Evolutionary conservation across 176 grass and related monocot genomes (phyloP).

Genomic region (Oryza longistaminata): DNA sequence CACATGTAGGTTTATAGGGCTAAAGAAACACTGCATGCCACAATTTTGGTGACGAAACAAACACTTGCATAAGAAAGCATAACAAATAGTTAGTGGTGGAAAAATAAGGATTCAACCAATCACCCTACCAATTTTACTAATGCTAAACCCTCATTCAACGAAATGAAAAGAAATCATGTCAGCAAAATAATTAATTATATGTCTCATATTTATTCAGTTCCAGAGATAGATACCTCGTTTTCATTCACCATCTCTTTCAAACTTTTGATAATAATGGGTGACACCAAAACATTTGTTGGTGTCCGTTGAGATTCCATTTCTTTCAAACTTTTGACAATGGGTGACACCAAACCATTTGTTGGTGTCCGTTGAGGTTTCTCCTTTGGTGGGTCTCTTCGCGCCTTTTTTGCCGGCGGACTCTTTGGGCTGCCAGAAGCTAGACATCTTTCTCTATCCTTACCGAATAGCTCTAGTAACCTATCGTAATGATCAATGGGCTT

Average conservation of each 20-base stretch:
- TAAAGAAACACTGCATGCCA: not conserved
- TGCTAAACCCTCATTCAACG: not conserved
- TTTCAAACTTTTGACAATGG: not conserved
- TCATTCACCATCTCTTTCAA: constrained; percentile 22
- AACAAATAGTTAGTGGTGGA: constrained; percentile 6
- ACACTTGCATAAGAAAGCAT: constrained; percentile 24
- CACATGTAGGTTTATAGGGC: not conserved
- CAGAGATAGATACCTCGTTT: constrained; percentile 39
- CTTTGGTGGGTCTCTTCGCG: constrained; percentile 38
- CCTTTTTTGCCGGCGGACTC: constrained; percentile 25
- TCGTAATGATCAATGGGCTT: constrained; percentile 58
- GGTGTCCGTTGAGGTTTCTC: constrained; percentile 24
- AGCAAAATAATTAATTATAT: constrained; percentile 19
- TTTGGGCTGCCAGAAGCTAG: constrained; percentile 10
- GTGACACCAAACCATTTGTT: constrained; percentile 33
- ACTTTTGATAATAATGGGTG: not conserved
- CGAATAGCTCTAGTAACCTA: constrained; percentile 42
- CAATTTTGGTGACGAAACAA: constrained; percentile 27
- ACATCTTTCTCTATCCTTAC: constrained; percentile 49
- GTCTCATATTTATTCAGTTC: constrained; percentile 18
- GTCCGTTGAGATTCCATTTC: constrained; percentile 1
- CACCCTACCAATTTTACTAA: not conserved
- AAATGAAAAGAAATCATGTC: not conserved
- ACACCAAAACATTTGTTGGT: constrained; percentile 36
- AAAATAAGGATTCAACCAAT: constrained; percentile 19